phyloP scores from a whole-genome alignment of 2,329 filamentous ascomycete species.

The Claviceps pazoutovae region DNA sequence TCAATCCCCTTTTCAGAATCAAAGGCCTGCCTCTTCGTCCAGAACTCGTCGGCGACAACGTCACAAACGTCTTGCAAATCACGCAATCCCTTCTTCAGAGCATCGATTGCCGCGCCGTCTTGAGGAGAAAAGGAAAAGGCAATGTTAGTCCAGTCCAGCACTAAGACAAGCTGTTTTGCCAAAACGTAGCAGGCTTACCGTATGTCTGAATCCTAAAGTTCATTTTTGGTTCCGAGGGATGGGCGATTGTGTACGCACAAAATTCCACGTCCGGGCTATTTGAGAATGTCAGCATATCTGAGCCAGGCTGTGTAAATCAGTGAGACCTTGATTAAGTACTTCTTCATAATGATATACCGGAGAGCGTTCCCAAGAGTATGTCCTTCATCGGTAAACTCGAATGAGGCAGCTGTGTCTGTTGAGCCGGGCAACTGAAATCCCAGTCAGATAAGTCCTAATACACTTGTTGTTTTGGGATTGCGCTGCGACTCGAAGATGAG shows the following conservation, averaged over 20 bases:
- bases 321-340: constrained; percentile 42
- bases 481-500: not conserved
- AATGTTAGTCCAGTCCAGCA: constrained; percentile 1
- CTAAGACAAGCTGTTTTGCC: constrained; percentile 6
- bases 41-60: constrained; percentile 85
- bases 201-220: constrained; percentile 96
- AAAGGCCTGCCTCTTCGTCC: constrained; percentile 32
- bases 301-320: not conserved
- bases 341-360: constrained; percentile 96
- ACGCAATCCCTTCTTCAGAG: constrained; percentile 75
- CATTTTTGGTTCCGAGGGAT: constrained; percentile 93
- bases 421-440: constrained; percentile 61
- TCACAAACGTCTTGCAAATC: constrained; percentile 89
- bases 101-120: constrained; percentile 73
- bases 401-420: constrained; percentile 78
- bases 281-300: constrained; percentile 2
- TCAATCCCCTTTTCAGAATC: constrained; percentile 21
- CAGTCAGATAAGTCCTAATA: not conserved
- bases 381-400: constrained; percentile 86
- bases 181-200: constrained; percentile 38
- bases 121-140: not conserved
- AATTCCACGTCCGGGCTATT: constrained; percentile 86
- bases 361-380: constrained; percentile 92
- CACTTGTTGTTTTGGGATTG: not conserved
- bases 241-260: constrained; percentile 94